A percentile compares a stretch with the other conserved stretches of the same genome.
Conservation (phyloP, 208 protist species). For the Crithidia acanthocephali region DNA sequence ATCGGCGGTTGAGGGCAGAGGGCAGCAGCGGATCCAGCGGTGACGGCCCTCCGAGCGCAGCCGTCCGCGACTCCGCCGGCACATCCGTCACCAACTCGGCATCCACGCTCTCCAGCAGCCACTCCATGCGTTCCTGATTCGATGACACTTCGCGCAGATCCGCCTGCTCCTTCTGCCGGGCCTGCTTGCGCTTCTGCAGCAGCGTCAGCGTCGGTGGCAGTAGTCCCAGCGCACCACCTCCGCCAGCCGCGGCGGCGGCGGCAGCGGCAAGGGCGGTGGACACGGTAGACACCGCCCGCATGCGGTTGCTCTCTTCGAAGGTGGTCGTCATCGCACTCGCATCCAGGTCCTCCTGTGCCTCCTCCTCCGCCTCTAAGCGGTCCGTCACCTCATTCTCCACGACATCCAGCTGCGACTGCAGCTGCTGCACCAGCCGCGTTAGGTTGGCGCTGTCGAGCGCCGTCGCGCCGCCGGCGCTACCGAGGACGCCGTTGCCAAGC, state of each 20-base stretch:
- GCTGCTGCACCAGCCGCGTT: conserved; percentile 18
- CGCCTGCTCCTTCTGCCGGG: conserved; percentile 2
- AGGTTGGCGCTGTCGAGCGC: conserved; percentile 16
- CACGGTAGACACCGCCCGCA: conserved; percentile 1
- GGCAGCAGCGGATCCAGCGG: neutral
- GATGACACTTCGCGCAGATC: conserved; percentile 27
- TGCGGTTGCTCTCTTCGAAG: neutral
- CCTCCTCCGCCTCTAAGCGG: conserved; percentile 6
- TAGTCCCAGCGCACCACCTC: neutral
- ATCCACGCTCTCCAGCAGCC: conserved; percentile 64
- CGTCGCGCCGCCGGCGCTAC: conserved; percentile 6
- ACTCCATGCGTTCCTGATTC: conserved; percentile 64
- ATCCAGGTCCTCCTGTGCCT: neutral
- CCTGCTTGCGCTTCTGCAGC: conserved; percentile 12
- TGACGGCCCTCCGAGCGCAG: neutral
- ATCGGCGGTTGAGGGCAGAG: neutral
- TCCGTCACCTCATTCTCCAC: conserved; percentile 20
- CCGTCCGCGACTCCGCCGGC: neutral
- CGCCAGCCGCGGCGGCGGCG: neutral
- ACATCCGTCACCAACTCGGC: conserved; percentile 37
- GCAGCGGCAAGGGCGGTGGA: neutral
- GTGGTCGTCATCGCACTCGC: neutral
- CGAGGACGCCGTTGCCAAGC: conserved; percentile 21
- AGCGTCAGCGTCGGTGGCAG: neutral
- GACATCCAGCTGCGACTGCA: conserved; percentile 26